phyloP scores from a whole-genome alignment of 495 filamentous ascomycete genomes.

The Penicillium herquei region DNA sequence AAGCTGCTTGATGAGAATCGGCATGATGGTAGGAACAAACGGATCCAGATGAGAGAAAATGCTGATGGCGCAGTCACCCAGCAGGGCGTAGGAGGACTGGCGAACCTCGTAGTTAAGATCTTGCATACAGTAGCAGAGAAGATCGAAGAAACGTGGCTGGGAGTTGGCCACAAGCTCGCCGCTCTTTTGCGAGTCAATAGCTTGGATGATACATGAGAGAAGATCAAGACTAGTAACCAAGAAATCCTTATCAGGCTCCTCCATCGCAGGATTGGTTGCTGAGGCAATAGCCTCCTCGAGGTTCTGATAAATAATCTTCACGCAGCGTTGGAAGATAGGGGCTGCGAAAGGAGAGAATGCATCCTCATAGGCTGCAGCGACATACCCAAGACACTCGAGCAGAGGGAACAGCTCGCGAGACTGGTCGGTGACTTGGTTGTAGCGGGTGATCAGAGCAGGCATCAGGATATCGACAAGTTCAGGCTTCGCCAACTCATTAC shows the following conservation, averaged over 20 bases:
- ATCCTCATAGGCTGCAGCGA: slow-evolving; percentile 81
- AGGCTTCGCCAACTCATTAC: slow-evolving; percentile 70
- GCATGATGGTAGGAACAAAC: slow-evolving; percentile 68
- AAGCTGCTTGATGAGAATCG: slow-evolving; percentile 79
- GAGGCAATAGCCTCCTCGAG: slow-evolving; percentile 71
- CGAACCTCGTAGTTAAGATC: slow-evolving; percentile 89
- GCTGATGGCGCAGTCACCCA: slow-evolving; percentile 95
- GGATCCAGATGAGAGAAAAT: slow-evolving; percentile 81
- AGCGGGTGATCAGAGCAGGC: slow-evolving; percentile 89
- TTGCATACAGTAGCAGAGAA: slow-evolving; percentile 90
- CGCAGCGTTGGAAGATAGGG: slow-evolving; percentile 81
- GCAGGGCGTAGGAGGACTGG: slow-evolving; percentile 92
- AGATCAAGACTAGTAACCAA: slow-evolving; percentile 94
- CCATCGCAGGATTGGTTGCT: slow-evolving; percentile 61
- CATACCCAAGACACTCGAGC: slow-evolving; percentile 91
- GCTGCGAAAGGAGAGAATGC: slow-evolving; percentile 79
- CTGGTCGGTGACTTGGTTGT: slow-evolving; percentile 82
- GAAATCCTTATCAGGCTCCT: slow-evolving; percentile 95
- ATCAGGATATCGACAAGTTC: slow-evolving; percentile 82
- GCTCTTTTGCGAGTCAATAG: slow-evolving; percentile 72
- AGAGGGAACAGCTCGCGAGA: slow-evolving; percentile 93
- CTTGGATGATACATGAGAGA: slow-evolving; percentile 90
- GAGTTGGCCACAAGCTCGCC: slow-evolving; percentile 70
- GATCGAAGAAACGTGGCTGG: slow-evolving; percentile 82
- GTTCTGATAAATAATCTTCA: slow-evolving; percentile 87